Evolutionary conservation across 441 rosid genomes (phyloP).

Genomic region (Erysimum cheiri): DNA sequence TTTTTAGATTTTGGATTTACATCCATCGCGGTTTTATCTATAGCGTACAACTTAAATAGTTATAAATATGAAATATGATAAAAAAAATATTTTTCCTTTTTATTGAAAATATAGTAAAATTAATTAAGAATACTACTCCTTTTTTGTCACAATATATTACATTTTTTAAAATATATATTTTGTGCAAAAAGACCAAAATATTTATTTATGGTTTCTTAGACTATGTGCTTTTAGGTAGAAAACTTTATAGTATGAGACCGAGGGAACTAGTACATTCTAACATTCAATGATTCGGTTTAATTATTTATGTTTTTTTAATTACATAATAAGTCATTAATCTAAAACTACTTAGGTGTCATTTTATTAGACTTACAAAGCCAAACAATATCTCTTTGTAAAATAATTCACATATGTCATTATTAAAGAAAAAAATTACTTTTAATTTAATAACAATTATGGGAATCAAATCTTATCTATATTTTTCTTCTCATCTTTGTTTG

Average conservation of each 20-base stretch:
- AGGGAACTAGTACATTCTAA: neutral
- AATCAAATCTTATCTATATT: neutral
- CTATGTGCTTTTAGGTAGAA: too few relatives aligned
- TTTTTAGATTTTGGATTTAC: neutral
- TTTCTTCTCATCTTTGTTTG: neutral
- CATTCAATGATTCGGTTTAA: neutral
- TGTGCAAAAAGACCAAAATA: too few relatives aligned
- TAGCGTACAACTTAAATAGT: neutral
- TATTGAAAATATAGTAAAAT: neutral
- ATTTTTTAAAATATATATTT: too few relatives aligned
- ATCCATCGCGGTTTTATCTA: neutral
- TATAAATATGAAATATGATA: neutral
- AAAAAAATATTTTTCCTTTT: neutral
- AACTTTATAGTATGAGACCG: too few relatives aligned
- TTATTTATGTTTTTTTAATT: neutral
- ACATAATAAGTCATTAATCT: neutral
- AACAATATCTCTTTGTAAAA: neutral
- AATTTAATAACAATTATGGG: neutral
- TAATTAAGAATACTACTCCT: neutral
- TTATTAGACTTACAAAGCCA: neutral
- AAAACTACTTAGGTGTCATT: neutral
- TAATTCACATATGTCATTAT: slow-evolving; percentile 1
- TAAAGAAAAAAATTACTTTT: neutral
- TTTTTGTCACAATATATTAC: too few relatives aligned
- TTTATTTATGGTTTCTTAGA: too few relatives aligned